A percentile compares a stretch with the other conserved stretches of the same genome.
phyloP scores from a whole-genome alignment of 2,329 filamentous ascomycete genomes.

The Myriosclerotinia curreyana region DNA sequence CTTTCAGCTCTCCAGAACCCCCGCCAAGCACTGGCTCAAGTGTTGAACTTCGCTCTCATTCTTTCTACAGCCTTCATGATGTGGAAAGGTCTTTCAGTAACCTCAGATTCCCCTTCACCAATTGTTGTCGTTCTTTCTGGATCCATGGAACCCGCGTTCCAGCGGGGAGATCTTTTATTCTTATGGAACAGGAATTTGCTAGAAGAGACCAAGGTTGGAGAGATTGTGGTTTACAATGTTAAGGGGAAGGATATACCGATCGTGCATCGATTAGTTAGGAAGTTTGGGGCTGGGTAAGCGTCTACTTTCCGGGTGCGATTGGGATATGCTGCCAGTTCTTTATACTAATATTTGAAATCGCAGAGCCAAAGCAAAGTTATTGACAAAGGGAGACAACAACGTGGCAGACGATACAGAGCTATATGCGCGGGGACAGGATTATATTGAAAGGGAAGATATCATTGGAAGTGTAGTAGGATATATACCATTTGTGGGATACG shows the following conservation, averaged over 20 bases:
- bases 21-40: constrained; percentile 62
- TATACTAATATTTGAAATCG: background rate
- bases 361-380: constrained; percentile 62
- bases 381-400: constrained; percentile 99
- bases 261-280: constrained; percentile 85
- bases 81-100: constrained; percentile 67
- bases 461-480: constrained; percentile 91
- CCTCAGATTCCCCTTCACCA: constrained; percentile 57
- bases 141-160: constrained; percentile 60
- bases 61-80: constrained; percentile 73
- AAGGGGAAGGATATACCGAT: constrained; percentile 93
- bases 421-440: constrained; percentile 83
- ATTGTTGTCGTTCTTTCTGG: constrained; percentile 61
- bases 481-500: constrained; percentile 92
- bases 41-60: constrained; percentile 71
- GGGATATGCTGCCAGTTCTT: background rate
- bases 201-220: constrained; percentile 62
- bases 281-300: constrained; percentile 58
- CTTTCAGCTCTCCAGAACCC: constrained; percentile 57
- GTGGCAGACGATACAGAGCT: constrained; percentile 86
- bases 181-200: constrained; percentile 55
- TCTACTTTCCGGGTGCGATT: background rate
- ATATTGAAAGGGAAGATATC: constrained; percentile 81
- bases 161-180: constrained; percentile 57
- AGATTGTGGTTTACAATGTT: constrained; percentile 74